Percentiles rank a stretch among this genome's conserved stretches.
Evolutionary conservation across 768 basidiomycete species (phyloP).

Genomic region (button mushroom (Agaricus bisporus)): DNA sequence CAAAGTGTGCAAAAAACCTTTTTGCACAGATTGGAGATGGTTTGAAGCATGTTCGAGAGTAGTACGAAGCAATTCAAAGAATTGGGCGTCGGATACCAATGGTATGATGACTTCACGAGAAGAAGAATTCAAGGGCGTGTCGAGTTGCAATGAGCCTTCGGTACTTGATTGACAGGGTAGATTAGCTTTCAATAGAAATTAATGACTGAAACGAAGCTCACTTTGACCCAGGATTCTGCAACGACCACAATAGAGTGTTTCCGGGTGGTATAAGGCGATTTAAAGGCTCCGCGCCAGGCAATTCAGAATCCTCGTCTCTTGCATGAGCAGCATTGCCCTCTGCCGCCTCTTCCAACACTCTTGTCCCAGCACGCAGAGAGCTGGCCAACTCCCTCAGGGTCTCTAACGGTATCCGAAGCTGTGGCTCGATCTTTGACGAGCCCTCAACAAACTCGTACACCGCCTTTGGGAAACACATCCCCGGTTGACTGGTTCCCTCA

Average conservation of each 20-base stretch:
- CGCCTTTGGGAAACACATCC: slow-evolving; percentile 21
- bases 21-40: slow-evolving; percentile 46
- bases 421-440: slow-evolving; percentile 47
- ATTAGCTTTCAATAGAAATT: background rate
- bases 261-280: slow-evolving; percentile 5
- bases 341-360: background rate
- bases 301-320: slow-evolving; percentile 4
- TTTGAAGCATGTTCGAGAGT: slow-evolving; percentile 47
- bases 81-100: slow-evolving; percentile 72
- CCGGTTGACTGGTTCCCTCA: background rate
- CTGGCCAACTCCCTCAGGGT: slow-evolving; percentile 11
- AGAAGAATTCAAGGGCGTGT: background rate
- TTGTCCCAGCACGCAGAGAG: background rate
- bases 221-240: slow-evolving; percentile 11
- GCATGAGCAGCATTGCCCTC: background rate
- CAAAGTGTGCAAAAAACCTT: slow-evolving; percentile 41
- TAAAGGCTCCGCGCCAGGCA: background rate
- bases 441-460: slow-evolving; percentile 52
- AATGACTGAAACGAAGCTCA: background rate
- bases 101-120: slow-evolving; percentile 62
- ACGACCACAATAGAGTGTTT: slow-evolving; percentile 14
- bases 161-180: background rate
- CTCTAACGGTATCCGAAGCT: slow-evolving; percentile 46
- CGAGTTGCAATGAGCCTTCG: slow-evolving; percentile 11
- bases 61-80: slow-evolving; percentile 68